Evolutionary conservation across 257 asterid genomes (phyloP).

Genomic region (Solanum peruvianum): DNA sequence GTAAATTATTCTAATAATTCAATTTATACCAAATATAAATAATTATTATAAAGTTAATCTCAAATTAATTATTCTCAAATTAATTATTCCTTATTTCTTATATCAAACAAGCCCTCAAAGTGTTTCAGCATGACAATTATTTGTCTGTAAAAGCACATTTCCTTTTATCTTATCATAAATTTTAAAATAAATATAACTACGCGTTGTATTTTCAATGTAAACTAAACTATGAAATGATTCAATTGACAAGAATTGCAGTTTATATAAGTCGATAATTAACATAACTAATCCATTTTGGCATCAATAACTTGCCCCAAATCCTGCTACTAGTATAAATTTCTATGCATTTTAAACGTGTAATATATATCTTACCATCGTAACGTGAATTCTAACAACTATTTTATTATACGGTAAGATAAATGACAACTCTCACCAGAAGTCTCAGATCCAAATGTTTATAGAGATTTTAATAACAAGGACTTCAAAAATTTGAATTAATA

Average conservation of each 20-base stretch:
- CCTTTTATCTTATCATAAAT: background rate
- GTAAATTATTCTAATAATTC: background rate
- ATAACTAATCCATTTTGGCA: background rate
- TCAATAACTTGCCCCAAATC: background rate
- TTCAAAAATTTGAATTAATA: background rate
- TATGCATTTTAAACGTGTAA: background rate
- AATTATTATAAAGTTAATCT: no score
- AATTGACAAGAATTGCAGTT: background rate
- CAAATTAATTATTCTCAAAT: background rate
- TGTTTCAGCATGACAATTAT: background rate
- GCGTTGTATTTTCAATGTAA: no score
- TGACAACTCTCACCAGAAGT: background rate
- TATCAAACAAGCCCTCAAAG: background rate
- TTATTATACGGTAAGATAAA: background rate
- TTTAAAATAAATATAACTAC: background rate
- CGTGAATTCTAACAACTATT: background rate
- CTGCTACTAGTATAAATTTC: background rate
- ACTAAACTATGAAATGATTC: background rate
- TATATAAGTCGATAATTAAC: background rate
- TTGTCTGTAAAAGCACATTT: background rate
- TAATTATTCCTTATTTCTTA: background rate
- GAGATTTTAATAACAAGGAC: background rate
- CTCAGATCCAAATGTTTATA: background rate
- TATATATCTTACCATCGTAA: background rate
- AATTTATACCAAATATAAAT: background rate